These are phyloP conservation scores for Clitopilus passeckerianus DNA, from an alignment of 768 basidiomycete species.

Conservation along the genomic window DNA sequence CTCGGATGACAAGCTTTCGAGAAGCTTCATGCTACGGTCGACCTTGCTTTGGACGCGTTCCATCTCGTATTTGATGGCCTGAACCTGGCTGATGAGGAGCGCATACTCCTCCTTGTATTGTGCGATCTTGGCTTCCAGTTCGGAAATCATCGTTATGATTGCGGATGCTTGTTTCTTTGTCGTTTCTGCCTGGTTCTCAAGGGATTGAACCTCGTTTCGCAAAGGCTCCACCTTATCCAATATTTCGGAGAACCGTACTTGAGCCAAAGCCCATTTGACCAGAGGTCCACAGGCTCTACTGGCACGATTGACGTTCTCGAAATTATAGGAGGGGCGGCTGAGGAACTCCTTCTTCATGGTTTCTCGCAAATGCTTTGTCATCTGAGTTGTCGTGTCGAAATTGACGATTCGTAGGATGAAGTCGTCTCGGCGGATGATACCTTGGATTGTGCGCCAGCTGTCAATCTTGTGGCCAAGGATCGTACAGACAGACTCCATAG, in stretches of 20 bases:
- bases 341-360: constrained; percentile 92
- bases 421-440: constrained; percentile 92
- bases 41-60: constrained; percentile 96
- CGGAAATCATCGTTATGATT: constrained; percentile 88
- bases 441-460: constrained; percentile 93
- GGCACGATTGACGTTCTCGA: constrained; percentile 91
- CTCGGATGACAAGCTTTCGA: constrained; percentile 94
- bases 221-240: constrained; percentile 95
- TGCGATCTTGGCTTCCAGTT: constrained; percentile 89
- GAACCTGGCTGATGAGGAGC: constrained; percentile 91
- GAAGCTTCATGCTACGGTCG: constrained; percentile 91
- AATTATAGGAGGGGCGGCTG: constrained; percentile 86
- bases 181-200: constrained; percentile 90
- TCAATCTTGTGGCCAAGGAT: constrained; percentile 96
- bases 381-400: constrained; percentile 87
- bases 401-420: constrained; percentile 95
- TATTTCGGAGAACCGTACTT: constrained; percentile 96
- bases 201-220: constrained; percentile 89
- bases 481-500: constrained; percentile 98
- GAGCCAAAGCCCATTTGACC: constrained; percentile 97
- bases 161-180: constrained; percentile 90
- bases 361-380: constrained; percentile 87
- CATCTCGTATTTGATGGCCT: constrained; percentile 97
- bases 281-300: constrained; percentile 97
- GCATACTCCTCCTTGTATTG: constrained; percentile 98